phyloP scores from a whole-genome alignment of 176 grass and related monocot species.

The Eleusine indica region DNA sequence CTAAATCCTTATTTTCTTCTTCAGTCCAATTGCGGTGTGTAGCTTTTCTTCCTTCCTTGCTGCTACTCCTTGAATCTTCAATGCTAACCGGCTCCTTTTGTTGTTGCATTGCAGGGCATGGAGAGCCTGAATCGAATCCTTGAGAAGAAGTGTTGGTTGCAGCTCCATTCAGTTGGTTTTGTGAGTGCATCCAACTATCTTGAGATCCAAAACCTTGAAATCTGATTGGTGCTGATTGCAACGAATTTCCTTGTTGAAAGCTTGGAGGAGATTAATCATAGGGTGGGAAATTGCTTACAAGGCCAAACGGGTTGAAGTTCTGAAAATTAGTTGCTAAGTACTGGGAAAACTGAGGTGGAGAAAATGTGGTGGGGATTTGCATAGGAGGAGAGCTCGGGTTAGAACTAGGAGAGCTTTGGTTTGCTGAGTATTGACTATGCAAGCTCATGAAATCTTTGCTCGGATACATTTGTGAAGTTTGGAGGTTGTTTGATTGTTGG shows the following conservation, averaged over 20 bases:
- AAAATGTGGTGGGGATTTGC: background rate
- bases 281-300: background rate
- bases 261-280: background rate
- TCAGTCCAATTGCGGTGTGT: background rate
- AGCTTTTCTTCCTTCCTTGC: too few relatives aligned
- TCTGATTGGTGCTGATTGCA: background rate
- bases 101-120: background rate
- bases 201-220: background rate
- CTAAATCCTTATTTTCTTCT: background rate
- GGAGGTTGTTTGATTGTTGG: too few relatives aligned
- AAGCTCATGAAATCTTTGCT: background rate
- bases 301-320: background rate
- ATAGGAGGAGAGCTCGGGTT: background rate
- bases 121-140: background rate
- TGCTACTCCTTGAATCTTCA: background rate
- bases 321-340: background rate
- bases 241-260: background rate
- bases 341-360: background rate
- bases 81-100: background rate
- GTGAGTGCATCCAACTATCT: slow-evolving; percentile 1
- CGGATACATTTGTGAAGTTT: background rate
- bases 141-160: background rate
- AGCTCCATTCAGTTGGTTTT: background rate
- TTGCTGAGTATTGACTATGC: background rate
- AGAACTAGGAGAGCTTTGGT: background rate